Evolutionary conservation across 441 rosid species (phyloP).

Genomic region (Populus tomentosa): DNA sequence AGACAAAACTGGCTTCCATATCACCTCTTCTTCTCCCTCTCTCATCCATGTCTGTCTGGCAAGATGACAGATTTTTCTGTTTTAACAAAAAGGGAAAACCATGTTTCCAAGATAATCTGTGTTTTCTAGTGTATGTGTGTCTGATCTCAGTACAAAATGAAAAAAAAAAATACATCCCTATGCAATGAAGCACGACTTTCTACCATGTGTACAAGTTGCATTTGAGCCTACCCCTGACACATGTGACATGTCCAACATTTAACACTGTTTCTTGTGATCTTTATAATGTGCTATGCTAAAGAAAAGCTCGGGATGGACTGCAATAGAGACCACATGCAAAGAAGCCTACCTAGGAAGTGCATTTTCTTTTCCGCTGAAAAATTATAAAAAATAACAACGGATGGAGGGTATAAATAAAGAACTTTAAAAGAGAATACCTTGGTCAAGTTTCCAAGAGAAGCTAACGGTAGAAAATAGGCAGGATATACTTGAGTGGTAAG

Average conservation of each 20-base stretch:
- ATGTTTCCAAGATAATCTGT: neutral
- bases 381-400: neutral
- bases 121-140: neutral
- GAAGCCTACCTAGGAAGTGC: neutral
- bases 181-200: neutral
- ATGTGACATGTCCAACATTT: too few species aligned
- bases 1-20: neutral
- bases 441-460: conserved; percentile 92
- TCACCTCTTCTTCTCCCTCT: neutral
- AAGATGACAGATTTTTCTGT: neutral
- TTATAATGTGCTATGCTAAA: neutral
- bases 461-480: conserved; percentile 78
- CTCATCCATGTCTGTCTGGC: neutral
- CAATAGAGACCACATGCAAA: neutral
- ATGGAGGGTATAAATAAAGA: neutral
- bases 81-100: neutral
- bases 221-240: neutral
- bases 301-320: neutral
- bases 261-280: neutral
- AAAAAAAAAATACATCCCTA: neutral
- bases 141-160: conserved; percentile 2
- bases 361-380: neutral
- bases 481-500: conserved; percentile 87
- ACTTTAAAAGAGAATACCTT: conserved; percentile 49
- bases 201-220: neutral